Base-by-base conservation (phyloP, 2,329 filamentous ascomycete genomes). In the Epichloe festucae region DNA sequence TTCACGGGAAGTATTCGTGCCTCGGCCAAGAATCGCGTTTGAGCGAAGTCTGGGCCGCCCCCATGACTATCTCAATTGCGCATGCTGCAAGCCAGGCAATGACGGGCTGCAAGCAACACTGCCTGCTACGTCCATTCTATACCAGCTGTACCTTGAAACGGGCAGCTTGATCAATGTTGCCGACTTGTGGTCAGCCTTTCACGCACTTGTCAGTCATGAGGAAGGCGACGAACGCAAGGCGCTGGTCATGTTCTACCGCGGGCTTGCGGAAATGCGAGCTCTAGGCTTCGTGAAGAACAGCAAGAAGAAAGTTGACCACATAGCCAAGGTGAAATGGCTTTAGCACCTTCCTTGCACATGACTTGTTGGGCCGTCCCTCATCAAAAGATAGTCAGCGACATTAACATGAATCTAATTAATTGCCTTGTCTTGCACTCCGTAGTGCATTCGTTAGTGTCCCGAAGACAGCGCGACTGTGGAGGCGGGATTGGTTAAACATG, bases 241-340 rank as follows among this genome's bases (percentile, higher is more conserved):
- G 7, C 74, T 89, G 68, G 81, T 89, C 42, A 70, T 87, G 53
- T 98, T 97, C 68, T 96, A 96, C 67, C 78, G 82, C 54, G 87
- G 80, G 5, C 67, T 97, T 55, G 88, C 91, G 0, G 93, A 98
- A 67, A 68, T 98, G 64, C 85, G 84, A 65, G 79, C 84, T 50
- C 74, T 98, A 61, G 93, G 93, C 7, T 85, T 96, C 68, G 77
- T 97, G 55, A 96, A 93, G 71, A 77, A 78, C 55, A 97, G 85
- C 62, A 87, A 85, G 69, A 95, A 90, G 74, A 95, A 95, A 74
- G 81, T 83, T 23, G 93, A 97, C 65, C 91, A 97, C 68, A 73
- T 97, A 58, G 84, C 88, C 40, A 97, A 96, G 72, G 75, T 89
- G 81, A 89, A 86, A 65, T 93, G 91, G 59, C 71, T 93, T 55